Percentiles rank a stretch among this genome's conserved stretches.
phyloP scores from a whole-genome alignment of 495 filamentous ascomycete species.

The Chaetomium fimeti region DNA sequence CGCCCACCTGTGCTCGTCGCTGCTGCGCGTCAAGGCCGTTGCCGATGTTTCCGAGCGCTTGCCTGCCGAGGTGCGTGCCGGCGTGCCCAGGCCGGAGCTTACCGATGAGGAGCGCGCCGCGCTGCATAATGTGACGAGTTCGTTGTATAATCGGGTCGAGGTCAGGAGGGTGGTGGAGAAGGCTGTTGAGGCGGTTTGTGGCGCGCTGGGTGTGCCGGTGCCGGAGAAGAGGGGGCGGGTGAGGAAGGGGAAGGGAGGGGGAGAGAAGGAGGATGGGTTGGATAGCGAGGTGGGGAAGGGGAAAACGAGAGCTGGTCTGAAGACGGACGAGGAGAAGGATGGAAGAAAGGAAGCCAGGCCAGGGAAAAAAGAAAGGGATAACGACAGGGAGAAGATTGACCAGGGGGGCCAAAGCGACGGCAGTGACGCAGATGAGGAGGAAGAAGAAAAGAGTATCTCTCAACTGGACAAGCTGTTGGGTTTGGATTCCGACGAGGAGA shows the following conservation, averaged over 20 bases:
- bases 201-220: constrained; percentile 58
- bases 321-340: constrained; percentile 1
- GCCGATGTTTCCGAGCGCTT: constrained; percentile 49
- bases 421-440: constrained; percentile 18
- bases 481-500: constrained; percentile 23
- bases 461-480: constrained; percentile 27
- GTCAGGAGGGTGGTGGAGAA: constrained; percentile 67
- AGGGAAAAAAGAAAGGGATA: constrained; percentile 9
- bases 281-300: constrained; percentile 27
- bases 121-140: constrained; percentile 71
- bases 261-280: constrained; percentile 19
- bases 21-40: constrained; percentile 71
- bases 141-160: constrained; percentile 72
- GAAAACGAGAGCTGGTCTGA: constrained; percentile 4
- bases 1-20: constrained; percentile 69
- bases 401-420: neutral
- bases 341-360: neutral
- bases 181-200: constrained; percentile 61
- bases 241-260: constrained; percentile 28
- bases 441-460: constrained; percentile 24
- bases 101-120: constrained; percentile 49
- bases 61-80: constrained; percentile 52
- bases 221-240: constrained; percentile 38
- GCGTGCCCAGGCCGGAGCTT: constrained; percentile 46
- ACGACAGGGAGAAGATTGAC: neutral